Conservation (phyloP, 257 asterid species). For the Parsonsia alboflavescens region DNA sequence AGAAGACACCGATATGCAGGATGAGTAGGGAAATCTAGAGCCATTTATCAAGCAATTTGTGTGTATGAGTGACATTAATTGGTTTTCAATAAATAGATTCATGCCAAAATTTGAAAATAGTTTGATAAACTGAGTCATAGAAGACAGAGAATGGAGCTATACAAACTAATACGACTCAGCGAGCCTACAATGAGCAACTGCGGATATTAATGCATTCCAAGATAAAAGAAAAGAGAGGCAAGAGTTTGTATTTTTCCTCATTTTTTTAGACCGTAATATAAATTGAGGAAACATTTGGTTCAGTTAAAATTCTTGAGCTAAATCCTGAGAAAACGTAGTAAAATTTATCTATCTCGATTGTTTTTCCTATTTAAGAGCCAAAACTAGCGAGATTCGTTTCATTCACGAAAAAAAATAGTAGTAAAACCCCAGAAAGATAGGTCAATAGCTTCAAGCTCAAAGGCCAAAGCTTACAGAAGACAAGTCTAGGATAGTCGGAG, state of each 20-base stretch:
- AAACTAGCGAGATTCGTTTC: conserved; percentile 1
- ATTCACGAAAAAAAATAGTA: conserved; percentile 9
- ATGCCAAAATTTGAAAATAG: not conserved
- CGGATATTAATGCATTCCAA: not conserved
- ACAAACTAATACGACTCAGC: not conserved
- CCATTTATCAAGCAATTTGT: not conserved
- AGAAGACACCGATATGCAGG: not conserved
- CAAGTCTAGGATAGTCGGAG: conserved; percentile 40
- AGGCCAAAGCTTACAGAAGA: conserved; percentile 38
- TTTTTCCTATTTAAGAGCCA: not conserved
- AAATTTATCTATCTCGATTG: not conserved
- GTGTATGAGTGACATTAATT: not conserved
- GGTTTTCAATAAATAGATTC: not conserved
- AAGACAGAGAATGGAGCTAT: not conserved
- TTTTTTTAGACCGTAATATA: not conserved
- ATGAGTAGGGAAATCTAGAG: not conserved
- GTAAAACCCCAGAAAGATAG: conserved; percentile 1
- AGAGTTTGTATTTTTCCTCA: not conserved
- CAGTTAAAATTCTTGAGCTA: not conserved
- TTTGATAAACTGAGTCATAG: not conserved
- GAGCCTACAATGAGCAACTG: not conserved
- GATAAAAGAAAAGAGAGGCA: not conserved
- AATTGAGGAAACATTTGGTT: not conserved
- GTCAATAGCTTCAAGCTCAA: conserved; percentile 8
- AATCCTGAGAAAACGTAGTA: not conserved